phyloP scores from a whole-genome alignment of 202 grass and related monocot species.

The Sporobolus alterniflorus region DNA sequence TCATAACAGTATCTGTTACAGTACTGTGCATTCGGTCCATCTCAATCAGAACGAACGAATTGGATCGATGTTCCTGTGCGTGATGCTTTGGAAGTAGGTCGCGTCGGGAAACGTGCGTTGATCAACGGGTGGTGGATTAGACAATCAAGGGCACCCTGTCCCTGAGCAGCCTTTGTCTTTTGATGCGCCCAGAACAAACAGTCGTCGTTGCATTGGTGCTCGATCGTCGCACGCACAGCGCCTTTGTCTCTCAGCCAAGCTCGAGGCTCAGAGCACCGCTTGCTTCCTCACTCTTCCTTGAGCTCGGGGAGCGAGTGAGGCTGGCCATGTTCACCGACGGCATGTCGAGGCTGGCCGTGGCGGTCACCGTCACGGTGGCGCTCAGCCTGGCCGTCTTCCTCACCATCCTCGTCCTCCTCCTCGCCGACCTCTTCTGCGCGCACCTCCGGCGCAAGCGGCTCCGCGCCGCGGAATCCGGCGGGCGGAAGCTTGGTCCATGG shows the following conservation, averaged over 20 bases:
- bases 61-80: too few species aligned
- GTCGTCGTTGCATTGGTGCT: not conserved
- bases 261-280: not conserved
- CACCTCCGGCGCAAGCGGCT: slow-evolving; percentile 34
- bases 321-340: slow-evolving; percentile 51
- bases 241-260: not conserved
- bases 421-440: slow-evolving; percentile 78
- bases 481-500: not conserved
- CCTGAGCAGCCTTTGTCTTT: slow-evolving; percentile 25
- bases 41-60: too few species aligned
- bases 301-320: not conserved
- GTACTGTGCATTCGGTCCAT: too few species aligned
- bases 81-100: slow-evolving; percentile 1
- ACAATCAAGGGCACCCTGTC: slow-evolving; percentile 4
- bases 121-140: slow-evolving; percentile 36
- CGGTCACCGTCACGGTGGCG: slow-evolving; percentile 57
- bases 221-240: not conserved
- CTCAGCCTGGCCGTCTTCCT: slow-evolving; percentile 73
- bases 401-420: slow-evolving; percentile 68
- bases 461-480: not conserved
- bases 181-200: slow-evolving; percentile 28
- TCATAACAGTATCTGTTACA: too few species aligned
- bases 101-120: slow-evolving; percentile 22
- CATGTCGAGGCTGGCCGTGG: slow-evolving; percentile 67
- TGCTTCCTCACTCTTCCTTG: too few species aligned